Conservation (phyloP, 2,329 filamentous ascomycete genomes). For the Raffaelea deltoideospora region DNA sequence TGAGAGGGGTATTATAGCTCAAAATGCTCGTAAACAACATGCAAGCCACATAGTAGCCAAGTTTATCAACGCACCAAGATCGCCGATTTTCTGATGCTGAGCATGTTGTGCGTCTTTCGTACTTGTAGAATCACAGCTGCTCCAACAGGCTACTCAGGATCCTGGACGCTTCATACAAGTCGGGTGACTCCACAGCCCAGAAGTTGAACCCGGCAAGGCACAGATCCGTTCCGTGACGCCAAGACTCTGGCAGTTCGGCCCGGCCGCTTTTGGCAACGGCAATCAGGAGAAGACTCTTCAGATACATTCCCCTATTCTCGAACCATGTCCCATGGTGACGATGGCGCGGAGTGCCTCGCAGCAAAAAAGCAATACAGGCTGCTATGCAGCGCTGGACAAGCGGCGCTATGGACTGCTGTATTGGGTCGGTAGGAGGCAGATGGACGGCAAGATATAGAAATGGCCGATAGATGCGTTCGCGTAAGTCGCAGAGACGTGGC, state of each 20-base stretch:
- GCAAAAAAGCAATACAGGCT: neutral
- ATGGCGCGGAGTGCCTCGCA: slow-evolving; percentile 1
- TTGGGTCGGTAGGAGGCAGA: neutral
- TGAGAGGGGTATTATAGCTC: too few relatives aligned
- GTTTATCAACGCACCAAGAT: too few relatives aligned
- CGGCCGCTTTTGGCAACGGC: neutral
- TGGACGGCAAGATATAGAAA: slow-evolving; percentile 1
- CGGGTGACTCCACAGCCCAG: neutral
- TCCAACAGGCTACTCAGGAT: too few relatives aligned
- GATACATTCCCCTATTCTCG: neutral
- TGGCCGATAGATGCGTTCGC: slow-evolving; percentile 2
- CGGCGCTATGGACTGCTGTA: neutral
- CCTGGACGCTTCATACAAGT: neutral
- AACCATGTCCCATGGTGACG: slow-evolving; percentile 2
- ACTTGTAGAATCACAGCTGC: too few relatives aligned
- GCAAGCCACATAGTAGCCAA: too few relatives aligned
- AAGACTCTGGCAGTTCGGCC: neutral
- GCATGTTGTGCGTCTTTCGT: too few relatives aligned
- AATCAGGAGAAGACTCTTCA: neutral
- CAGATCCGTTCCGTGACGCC: neutral
- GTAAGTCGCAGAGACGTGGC: neutral
- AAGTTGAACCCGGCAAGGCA: neutral
- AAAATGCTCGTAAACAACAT: too few relatives aligned
- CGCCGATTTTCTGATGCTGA: too few relatives aligned
- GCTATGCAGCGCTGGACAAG: neutral